phyloP scores from a whole-genome alignment of 2,329 filamentous ascomycete species.

The Aspergillus brunneoviolaceus region DNA sequence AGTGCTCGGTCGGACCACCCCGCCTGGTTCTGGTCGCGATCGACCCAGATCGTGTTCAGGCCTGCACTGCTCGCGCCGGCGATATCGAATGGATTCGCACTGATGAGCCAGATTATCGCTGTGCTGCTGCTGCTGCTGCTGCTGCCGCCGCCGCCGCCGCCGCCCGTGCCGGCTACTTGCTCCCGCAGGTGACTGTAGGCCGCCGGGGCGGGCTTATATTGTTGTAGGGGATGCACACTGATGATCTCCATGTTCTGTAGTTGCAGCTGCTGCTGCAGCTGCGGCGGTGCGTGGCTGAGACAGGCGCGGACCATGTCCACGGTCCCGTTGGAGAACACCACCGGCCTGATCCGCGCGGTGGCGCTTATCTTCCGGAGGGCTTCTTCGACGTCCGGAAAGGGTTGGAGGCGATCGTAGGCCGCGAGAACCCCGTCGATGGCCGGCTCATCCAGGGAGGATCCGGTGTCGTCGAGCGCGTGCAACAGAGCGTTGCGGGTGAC shows the following conservation, averaged over 20 bases:
- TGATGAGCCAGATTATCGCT: conserved; percentile 63
- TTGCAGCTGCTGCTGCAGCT: conserved; percentile 34
- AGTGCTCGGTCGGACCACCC: conserved; percentile 67
- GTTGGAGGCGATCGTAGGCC: conserved; percentile 63
- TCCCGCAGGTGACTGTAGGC: conserved; percentile 62
- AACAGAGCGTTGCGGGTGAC: conserved; percentile 62
- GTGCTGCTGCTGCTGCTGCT: too few relatives aligned
- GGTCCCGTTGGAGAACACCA: conserved; percentile 72
- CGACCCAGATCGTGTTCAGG: conserved; percentile 65
- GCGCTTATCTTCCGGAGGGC: conserved; percentile 52
- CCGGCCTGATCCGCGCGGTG: conserved; percentile 49
- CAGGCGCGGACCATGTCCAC: conserved; percentile 62
- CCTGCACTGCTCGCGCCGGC: conserved; percentile 63
- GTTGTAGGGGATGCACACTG: conserved; percentile 59
- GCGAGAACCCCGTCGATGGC: conserved; percentile 57
- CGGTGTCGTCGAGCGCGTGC: conserved; percentile 63
- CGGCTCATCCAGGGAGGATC: conserved; percentile 45
- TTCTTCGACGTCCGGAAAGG: conserved; percentile 63
- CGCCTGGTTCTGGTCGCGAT: conserved; percentile 55
- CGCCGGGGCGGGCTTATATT: conserved; percentile 65
- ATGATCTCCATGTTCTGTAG: conserved; percentile 53
- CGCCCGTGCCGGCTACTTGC: conserved; percentile 30
- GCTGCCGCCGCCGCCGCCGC: too few relatives aligned
- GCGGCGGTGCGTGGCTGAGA: conserved; percentile 57
- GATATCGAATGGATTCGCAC: conserved; percentile 71